Evolutionary conservation across 306 rosid genomes (phyloP).

Genomic region (Castanea mollissima): DNA sequence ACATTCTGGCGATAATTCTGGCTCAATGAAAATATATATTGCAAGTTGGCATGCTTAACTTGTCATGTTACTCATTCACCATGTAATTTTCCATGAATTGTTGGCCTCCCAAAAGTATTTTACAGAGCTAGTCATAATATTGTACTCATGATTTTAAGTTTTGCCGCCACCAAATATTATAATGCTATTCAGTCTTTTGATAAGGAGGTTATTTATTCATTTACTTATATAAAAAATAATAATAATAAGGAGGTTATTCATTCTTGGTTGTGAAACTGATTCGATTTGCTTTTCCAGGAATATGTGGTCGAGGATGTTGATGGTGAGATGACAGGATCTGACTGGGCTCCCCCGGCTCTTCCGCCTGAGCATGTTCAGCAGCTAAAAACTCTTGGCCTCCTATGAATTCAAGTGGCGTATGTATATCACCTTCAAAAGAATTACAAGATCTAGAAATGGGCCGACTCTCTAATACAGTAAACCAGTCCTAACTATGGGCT

Average conservation of each 20-base stretch:
- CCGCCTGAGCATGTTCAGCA: slow-evolving; percentile 92
- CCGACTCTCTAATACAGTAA: slow-evolving; percentile 24
- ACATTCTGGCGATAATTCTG: background rate
- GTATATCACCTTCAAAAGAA: slow-evolving; percentile 30
- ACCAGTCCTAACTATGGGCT: slow-evolving; percentile 19
- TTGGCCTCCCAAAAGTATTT: background rate
- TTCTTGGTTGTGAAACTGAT: slow-evolving; percentile 25
- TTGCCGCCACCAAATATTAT: background rate
- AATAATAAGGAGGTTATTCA: background rate
- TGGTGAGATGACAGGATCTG: slow-evolving; percentile 85
- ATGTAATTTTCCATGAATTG: background rate
- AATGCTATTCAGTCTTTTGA: background rate
- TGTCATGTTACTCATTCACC: too few relatives aligned
- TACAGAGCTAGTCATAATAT: background rate
- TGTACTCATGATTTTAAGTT: background rate
- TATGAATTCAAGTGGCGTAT: slow-evolving; percentile 41
- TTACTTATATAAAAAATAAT: too few relatives aligned
- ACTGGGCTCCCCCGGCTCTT: slow-evolving; percentile 87
- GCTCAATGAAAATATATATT: background rate
- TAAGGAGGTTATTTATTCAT: too few relatives aligned
- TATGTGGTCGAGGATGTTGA: slow-evolving; percentile 96
- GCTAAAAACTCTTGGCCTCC: slow-evolving; percentile 83
- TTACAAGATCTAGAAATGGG: slow-evolving; percentile 24
- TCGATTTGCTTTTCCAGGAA: slow-evolving; percentile 49
- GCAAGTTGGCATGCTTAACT: slow-evolving; percentile 1